phyloP scores from a whole-genome alignment of 352 stramenopile genomes.

The Bremia lactucae region DNA sequence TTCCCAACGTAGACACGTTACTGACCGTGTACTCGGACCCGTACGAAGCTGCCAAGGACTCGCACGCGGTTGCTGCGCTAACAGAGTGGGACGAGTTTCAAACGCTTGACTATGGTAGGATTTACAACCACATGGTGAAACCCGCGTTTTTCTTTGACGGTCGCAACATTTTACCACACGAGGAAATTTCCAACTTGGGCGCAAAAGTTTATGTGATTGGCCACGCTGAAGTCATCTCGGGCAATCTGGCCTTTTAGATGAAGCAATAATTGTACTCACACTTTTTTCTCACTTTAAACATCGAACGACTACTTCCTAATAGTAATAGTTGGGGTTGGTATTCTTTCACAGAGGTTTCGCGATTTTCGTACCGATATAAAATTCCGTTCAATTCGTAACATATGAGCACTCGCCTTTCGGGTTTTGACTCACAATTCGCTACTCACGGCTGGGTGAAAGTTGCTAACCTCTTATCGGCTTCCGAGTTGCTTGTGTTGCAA shows the following conservation, averaged over 20 bases:
- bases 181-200: slow-evolving; percentile 89
- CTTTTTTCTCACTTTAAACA: no score
- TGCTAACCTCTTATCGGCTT: slow-evolving; percentile 21
- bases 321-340: no score
- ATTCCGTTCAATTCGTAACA: no score
- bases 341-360: no score
- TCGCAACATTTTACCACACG: slow-evolving; percentile 94
- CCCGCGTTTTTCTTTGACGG: slow-evolving; percentile 99
- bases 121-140: slow-evolving; percentile 96
- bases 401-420: no score
- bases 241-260: slow-evolving; percentile 58
- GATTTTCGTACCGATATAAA: no score
- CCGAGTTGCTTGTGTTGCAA: slow-evolving; percentile 30
- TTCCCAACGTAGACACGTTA: slow-evolving; percentile 84
- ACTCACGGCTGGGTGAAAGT: slow-evolving; percentile 16
- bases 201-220: slow-evolving; percentile 98
- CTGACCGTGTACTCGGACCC: slow-evolving; percentile 65
- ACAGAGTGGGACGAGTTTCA: slow-evolving; percentile 99
- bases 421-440: no score
- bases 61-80: slow-evolving; percentile 90
- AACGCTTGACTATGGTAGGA: slow-evolving; percentile 91
- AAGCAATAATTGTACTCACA: no score
- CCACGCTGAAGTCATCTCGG: slow-evolving; percentile 51
- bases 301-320: no score
- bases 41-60: slow-evolving; percentile 88